Evolutionary conservation across 1,139 yeast genomes (phyloP), one percentile per base, ranked within the genome.

Genomic region (Blastobotrys illinoisensis): DNA sequence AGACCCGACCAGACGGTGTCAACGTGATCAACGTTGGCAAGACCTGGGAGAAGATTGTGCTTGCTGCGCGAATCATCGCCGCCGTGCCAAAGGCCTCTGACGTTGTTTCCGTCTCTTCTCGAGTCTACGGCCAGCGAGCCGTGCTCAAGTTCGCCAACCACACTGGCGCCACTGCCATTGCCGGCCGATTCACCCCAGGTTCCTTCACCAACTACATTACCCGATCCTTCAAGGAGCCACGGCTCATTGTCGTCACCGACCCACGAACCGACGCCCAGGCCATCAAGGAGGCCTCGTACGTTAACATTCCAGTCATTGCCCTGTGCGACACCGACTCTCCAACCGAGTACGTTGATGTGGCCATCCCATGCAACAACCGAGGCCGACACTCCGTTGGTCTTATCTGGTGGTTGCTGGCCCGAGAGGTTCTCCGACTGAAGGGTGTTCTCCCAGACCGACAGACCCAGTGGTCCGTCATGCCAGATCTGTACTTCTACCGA

Each of bases 101-200:
- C 76, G 97, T 95, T 74, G 97, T 93, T 77, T 98, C 96, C 73
- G 88, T 95, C 76, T 91, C 98, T 67, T 89, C 99, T 73, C 93
- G 99, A 86, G 91, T 97, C 72, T 93, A 88, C 82, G 99, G 99
- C 75, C 99, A 95, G 85, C 93, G 99, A 85, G 99, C 99, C 75
- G 99, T 91, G 69, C 86, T 95, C 79, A 95, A 95, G 85, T 95
- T 87, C 75, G 98, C 99, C 77, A 89, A 97, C 73, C 99, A 95
- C 93, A 91, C 99, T 71, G 98, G 99, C 80, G 97, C 99, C 69
- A 91, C 98, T 71, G 95, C 99, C 78, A 91, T 95, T 81, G 99
- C 99, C 71, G 99, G 99, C 80, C 91, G 99, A 83, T 95, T 95
- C 90, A 95, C 99, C 72, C 99, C 99, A 80, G 99, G 99, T 88